Evolutionary conservation across 2,329 filamentous ascomycete genomes (phyloP).

Genomic region (Colletotrichum tabaci): DNA sequence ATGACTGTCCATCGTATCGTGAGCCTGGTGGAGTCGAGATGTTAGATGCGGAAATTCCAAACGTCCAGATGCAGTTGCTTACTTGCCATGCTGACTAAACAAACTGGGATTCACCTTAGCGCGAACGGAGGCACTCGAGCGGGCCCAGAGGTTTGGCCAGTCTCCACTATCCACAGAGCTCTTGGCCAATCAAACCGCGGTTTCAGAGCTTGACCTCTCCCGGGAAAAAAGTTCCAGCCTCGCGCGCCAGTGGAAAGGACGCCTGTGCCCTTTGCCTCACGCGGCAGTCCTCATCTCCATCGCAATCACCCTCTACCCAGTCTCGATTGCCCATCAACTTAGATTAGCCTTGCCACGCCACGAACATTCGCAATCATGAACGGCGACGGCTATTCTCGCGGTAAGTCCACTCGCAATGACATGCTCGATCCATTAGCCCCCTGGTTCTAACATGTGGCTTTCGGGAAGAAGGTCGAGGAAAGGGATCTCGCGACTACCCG

Average conservation of each 20-base stretch:
- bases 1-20: not conserved
- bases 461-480: slow-evolving; percentile 40
- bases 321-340: slow-evolving; percentile 29
- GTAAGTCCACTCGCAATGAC: slow-evolving; percentile 25
- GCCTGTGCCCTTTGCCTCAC: slow-evolving; percentile 34
- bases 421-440: not conserved
- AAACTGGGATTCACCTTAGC: slow-evolving; percentile 8
- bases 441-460: slow-evolving; percentile 32
- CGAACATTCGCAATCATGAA: slow-evolving; percentile 40
- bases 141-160: slow-evolving; percentile 15
- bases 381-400: slow-evolving; percentile 44
- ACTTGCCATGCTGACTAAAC: slow-evolving; percentile 12
- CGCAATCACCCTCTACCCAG: slow-evolving; percentile 11
- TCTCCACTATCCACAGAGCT: slow-evolving; percentile 20
- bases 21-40: not conserved
- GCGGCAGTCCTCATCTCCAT: slow-evolving; percentile 34
- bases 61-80: not conserved
- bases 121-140: slow-evolving; percentile 1
- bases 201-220: slow-evolving; percentile 39
- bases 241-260: slow-evolving; percentile 36
- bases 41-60: not conserved
- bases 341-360: slow-evolving; percentile 29
- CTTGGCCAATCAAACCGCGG: slow-evolving; percentile 17
- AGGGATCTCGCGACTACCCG: slow-evolving; percentile 43
- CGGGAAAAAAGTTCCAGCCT: slow-evolving; percentile 44